Evolutionary conservation across 106 monocot species (phyloP).

Genomic region (Gastrodia elata): DNA sequence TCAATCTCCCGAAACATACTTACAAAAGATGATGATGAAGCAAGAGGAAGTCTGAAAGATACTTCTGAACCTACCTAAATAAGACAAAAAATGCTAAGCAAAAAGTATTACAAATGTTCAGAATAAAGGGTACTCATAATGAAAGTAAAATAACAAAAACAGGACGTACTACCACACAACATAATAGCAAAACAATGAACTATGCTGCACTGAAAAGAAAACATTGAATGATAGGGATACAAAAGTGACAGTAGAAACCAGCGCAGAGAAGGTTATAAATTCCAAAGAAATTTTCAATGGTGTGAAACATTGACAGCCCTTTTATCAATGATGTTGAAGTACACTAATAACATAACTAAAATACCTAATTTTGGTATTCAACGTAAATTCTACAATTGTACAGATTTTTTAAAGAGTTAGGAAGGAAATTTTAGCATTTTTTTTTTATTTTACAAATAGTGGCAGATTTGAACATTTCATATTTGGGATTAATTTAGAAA

Average conservation of each 20-base stretch:
- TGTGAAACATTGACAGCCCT: neutral
- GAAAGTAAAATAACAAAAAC: constrained; percentile 1
- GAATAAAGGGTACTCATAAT: neutral
- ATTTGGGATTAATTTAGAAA: no score
- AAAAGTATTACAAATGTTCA: neutral
- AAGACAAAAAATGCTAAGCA: constrained; percentile 7
- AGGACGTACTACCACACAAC: neutral
- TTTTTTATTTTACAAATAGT: no score
- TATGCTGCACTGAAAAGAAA: neutral
- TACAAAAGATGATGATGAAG: constrained; percentile 64
- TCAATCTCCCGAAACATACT: constrained; percentile 88
- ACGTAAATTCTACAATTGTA: no score
- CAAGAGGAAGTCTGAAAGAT: constrained; percentile 76
- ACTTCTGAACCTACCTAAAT: constrained; percentile 81
- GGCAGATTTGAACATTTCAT: no score
- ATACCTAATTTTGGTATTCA: neutral
- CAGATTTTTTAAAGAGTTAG: no score
- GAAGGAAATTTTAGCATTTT: no score
- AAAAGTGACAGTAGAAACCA: neutral
- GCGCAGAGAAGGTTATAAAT: neutral
- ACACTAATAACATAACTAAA: neutral
- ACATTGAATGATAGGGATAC: neutral
- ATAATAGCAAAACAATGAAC: neutral
- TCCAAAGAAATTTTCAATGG: neutral
- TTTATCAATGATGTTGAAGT: neutral